Conservation (phyloP, 1,284 basidiomycete species). For the Trichosporon coremiiforme region DNA sequence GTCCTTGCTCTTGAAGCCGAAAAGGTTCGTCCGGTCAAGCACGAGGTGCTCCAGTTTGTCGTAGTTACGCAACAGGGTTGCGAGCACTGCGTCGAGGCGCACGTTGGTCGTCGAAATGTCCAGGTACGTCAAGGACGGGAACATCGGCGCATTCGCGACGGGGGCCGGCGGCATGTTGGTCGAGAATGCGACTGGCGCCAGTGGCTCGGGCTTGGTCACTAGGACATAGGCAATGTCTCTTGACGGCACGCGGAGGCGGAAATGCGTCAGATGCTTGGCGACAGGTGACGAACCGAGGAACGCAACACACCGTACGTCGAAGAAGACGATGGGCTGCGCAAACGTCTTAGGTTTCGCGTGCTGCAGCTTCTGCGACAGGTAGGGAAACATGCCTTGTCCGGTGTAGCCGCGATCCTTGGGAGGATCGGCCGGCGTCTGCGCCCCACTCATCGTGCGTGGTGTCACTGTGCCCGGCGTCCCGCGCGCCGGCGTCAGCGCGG, state of each 20-base stretch:
- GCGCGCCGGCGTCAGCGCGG: constrained; percentile 13
- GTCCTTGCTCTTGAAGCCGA: constrained; percentile 54
- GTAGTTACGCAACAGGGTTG: constrained; percentile 46
- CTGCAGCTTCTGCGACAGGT: constrained; percentile 48
- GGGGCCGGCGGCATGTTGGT: constrained; percentile 16
- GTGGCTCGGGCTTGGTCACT: constrained; percentile 32
- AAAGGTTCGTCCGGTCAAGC: constrained; percentile 56
- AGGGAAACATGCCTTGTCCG: constrained; percentile 55
- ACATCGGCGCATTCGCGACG: constrained; percentile 29
- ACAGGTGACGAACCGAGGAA: constrained; percentile 50
- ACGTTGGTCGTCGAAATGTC: constrained; percentile 58
- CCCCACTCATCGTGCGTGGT: constrained; percentile 38
- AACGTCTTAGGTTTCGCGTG: constrained; percentile 52
- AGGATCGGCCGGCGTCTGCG: constrained; percentile 23
- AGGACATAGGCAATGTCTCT: constrained; percentile 53
- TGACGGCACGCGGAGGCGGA: constrained; percentile 53
- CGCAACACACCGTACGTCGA: constrained; percentile 55
- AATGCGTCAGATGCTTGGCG: constrained; percentile 50
- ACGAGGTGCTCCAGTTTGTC: constrained; percentile 53
- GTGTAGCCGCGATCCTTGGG: constrained; percentile 46
- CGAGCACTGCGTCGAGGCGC: constrained; percentile 51
- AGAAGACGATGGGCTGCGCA: constrained; percentile 58
- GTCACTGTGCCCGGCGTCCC: constrained; percentile 26
- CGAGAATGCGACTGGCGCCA: background rate
- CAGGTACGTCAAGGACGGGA: constrained; percentile 52